Base-by-base conservation (phyloP, 208 protist species). In the Crithidia sp. region DNA sequence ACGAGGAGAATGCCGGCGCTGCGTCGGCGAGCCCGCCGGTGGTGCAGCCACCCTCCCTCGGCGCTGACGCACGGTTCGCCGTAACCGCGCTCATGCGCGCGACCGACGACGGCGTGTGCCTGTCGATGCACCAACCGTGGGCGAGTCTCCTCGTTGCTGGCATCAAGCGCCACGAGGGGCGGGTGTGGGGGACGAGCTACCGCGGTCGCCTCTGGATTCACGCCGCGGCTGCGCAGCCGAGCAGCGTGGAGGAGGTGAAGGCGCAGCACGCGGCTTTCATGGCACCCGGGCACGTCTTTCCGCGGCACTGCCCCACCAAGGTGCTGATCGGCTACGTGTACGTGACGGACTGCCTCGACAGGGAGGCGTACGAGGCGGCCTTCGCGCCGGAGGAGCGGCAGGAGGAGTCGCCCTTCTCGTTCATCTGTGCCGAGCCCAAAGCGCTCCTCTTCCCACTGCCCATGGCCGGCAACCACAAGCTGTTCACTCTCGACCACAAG, bases 111-210 rank as follows among this genome's bases (percentile, higher is more conserved):
- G 90, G 92, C 54, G 74, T 96, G 47, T 97, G 92, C 61, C 64
- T 98, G 6, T 95, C 88, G 4, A 97, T 98, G 94, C 96, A 98
- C 70, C 96, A 98, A 78, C 96, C 96, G 50, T 98, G 93, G 92
- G 93, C 92, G 7, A 91, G 85, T 47, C 80, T 98, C 53, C 81
- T 98, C 19, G 91, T 98, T 37, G 81, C 82, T 5, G 96, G 95
- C 43, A 97, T 98, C 65, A 98, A 98, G 76, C 83, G 63, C 12
- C 91, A 97, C 65, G 95, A 98, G 79, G 96, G 96, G 6, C 87
- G 95, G 17, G 75, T 83, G 52, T 98, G 96, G 95, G 54, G 40
- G 43, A 91, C 89, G 0, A 67, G 88, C 66, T 95, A 96, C 80
- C 86, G 95, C n/a, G 96, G 96, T 3, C 65, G 87, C 9, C 75